Evolutionary conservation across 371 early-diverging fungal species (phyloP), one percentile per base, ranked within the genome.

Genomic region (Lichtheimia ramosa): DNA sequence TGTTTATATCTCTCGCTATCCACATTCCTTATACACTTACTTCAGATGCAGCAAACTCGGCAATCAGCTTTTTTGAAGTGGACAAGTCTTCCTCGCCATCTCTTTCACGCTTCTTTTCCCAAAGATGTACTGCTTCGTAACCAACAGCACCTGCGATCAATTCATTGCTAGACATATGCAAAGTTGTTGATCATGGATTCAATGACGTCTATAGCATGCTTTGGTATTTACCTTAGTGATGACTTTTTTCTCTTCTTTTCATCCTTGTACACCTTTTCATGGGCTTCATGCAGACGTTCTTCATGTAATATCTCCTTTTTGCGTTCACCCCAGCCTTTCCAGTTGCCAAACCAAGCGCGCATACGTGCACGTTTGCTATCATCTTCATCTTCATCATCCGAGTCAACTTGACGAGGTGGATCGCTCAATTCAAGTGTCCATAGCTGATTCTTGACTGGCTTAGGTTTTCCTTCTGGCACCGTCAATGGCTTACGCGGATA

Each of bases 111-210:
- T 70, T 62, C 25, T 68, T 62, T 61, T 84, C 83, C 62, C 72
- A 73, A n/a, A 64, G 34, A 54, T 71, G 75, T 46, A 82, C 76
- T 23, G 86, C 86, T 27, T 81, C 80, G 41, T 77, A 83, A n/a
- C 81, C 84, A 46, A 79, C 86, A 25, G 86, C 86, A 49, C 82
- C 86, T 34, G 82, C 86, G 54, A 86, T 71, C 24, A 86, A 54
- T 59, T 86, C 81, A 49, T 83, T 81, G 51, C 71, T 74, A 57
- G 10, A 16, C 14, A 40, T 34, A 34, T 34, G 10, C 34, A 6
- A 34, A 34, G 10, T 34, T 8, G 10, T 8, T 10, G 34, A 34
- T 27, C 34, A 34, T 10, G 6, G 1, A 2, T 34, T 34, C 34
- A 43, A 48, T 24, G 0, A 10, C 10, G 0, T 20, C 2, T 15